These are phyloP conservation scores for Paratinospora sagittata DNA, from an alignment of 164 flowering plant genomes.

Conservation along the genomic window DNA sequence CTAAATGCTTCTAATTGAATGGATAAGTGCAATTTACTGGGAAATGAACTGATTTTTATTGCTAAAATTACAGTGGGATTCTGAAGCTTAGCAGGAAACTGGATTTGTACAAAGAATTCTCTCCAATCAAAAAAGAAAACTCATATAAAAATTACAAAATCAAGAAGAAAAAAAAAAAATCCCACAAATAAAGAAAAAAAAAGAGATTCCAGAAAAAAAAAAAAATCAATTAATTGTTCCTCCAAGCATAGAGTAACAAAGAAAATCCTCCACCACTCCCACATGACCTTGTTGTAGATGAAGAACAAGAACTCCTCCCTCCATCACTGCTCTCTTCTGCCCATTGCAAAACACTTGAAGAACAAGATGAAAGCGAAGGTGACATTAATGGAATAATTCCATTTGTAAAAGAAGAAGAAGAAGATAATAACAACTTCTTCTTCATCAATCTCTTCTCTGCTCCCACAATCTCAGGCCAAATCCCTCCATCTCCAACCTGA, in stretches of 20 bases:
- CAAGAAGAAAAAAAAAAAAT: neutral
- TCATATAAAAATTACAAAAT: too few species aligned
- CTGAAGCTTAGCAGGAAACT: too few species aligned
- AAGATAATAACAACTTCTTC: slow-evolving; percentile 33
- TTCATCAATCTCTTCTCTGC: slow-evolving; percentile 63
- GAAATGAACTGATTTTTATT: too few species aligned
- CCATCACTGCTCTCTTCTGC: slow-evolving; percentile 70
- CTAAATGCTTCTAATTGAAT: too few species aligned
- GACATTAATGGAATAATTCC: too few species aligned
- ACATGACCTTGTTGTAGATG: slow-evolving; percentile 40
- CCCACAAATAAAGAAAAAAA: neutral
- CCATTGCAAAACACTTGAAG: slow-evolving; percentile 67
- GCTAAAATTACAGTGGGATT: too few species aligned
- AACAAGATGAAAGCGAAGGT: slow-evolving; percentile 36
- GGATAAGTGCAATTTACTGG: too few species aligned
- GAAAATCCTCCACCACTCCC: slow-evolving; percentile 56
- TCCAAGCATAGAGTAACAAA: slow-evolving; percentile 65
- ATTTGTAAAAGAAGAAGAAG: slow-evolving; percentile 20
- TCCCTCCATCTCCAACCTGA: slow-evolving; percentile 59
- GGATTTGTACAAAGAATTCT: too few species aligned
- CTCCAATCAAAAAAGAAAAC: too few species aligned
- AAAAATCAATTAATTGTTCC: slow-evolving; percentile 17
- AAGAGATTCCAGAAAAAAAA: too few species aligned
- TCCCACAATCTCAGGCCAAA: slow-evolving; percentile 65
- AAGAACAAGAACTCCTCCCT: slow-evolving; percentile 46